A percentile compares a stretch with the other conserved stretches of the same genome.
These are phyloP conservation scores for Magnolia officinalis DNA, from an alignment of 164 flowering plant species.

Conservation along the genomic window DNA sequence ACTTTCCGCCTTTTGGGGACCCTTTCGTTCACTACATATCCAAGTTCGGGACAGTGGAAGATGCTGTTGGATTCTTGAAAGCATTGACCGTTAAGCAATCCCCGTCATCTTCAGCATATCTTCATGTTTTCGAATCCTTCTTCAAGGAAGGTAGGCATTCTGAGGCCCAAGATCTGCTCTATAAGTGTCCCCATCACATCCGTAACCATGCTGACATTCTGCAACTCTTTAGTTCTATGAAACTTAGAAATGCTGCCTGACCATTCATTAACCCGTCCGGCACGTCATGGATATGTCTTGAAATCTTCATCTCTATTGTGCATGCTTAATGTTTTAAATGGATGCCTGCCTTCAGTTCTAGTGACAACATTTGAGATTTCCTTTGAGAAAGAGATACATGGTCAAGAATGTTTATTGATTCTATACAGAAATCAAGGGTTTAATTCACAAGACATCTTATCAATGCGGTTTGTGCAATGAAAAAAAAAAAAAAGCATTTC, in stretches of 20 bases:
- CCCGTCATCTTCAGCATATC: constrained; percentile 58
- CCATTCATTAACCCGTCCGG: background rate
- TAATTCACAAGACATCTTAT: too few species aligned
- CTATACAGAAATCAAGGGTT: too few species aligned
- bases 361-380: background rate
- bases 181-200: constrained; percentile 73
- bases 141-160: constrained; percentile 65
- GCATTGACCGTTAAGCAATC: constrained; percentile 44
- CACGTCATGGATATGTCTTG: background rate
- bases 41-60: constrained; percentile 70
- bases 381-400: background rate
- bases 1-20: constrained; percentile 63
- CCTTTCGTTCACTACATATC: constrained; percentile 65
- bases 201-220: constrained; percentile 51
- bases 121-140: constrained; percentile 47
- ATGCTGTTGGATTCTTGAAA: constrained; percentile 63
- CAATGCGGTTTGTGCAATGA: too few species aligned
- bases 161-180: constrained; percentile 82
- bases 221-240: constrained; percentile 52
- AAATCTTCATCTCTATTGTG: background rate
- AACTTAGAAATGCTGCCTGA: constrained; percentile 11
- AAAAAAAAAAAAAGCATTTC: too few species aligned
- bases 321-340: background rate
- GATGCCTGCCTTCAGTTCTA: background rate
- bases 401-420: background rate